Evolutionary conservation across 139 green algal species (phyloP).

Genomic region (Chlorella sp.): DNA sequence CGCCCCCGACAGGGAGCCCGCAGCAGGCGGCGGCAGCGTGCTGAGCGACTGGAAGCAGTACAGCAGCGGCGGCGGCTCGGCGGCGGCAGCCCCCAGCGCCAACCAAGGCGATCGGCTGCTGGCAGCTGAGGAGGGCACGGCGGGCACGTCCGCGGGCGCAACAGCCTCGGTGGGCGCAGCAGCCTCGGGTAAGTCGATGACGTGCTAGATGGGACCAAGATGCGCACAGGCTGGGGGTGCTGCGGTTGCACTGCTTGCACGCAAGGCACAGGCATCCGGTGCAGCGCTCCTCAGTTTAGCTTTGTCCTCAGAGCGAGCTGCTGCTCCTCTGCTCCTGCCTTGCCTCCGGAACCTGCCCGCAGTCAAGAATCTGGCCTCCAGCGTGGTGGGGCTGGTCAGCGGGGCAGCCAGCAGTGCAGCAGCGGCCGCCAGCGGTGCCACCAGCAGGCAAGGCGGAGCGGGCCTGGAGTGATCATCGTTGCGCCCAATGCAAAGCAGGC

Average conservation of each 20-base stretch:
- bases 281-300: too few relatives aligned
- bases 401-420: not conserved
- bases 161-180: not conserved
- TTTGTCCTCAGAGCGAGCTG: not conserved
- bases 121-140: slow-evolving; percentile 49
- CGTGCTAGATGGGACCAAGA: too few relatives aligned
- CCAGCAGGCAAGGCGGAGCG: not conserved
- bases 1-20: slow-evolving; percentile 43
- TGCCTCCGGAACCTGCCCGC: not conserved
- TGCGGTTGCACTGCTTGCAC: too few relatives aligned
- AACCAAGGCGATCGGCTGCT: slow-evolving; percentile 15
- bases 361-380: slow-evolving; percentile 5
- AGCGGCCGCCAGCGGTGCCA: slow-evolving; percentile 13
- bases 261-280: too few relatives aligned
- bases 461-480: too few relatives aligned
- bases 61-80: not conserved
- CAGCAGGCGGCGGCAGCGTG: slow-evolving; percentile 26
- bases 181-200: not conserved
- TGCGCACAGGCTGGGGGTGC: too few relatives aligned
- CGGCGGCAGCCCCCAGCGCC: not conserved
- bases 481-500: too few relatives aligned
- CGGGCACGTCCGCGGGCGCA: not conserved
- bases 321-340: not conserved
- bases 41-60: slow-evolving; percentile 68
- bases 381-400: slow-evolving; percentile 2